These are phyloP conservation scores for Chiua sp. DNA, from an alignment of 1,284 basidiomycete genomes.

Conservation along the genomic window DNA sequence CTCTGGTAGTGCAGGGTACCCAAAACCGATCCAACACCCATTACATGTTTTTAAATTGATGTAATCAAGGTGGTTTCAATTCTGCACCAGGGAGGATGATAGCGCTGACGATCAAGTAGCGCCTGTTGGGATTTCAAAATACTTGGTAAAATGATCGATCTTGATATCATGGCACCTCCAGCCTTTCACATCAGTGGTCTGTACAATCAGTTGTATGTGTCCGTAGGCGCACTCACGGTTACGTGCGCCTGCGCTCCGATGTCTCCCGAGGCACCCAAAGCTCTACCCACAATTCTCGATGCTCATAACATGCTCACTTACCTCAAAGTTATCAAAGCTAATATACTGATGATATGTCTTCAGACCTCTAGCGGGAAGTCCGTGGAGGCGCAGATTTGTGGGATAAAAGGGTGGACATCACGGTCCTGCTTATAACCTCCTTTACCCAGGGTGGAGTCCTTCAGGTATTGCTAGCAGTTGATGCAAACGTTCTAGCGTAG, in stretches of 20 bases:
- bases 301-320: conserved; percentile 13
- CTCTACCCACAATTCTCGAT: conserved; percentile 7
- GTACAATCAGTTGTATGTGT: conserved; percentile 8
- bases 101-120: background rate
- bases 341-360: conserved; percentile 5
- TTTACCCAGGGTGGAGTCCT: no score
- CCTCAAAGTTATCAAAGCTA: conserved; percentile 1
- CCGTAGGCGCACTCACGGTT: background rate
- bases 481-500: background rate
- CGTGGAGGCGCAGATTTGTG: background rate
- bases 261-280: background rate
- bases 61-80: background rate
- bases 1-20: conserved; percentile 18
- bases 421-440: no score
- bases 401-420: no score
- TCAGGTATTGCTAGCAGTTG: no score
- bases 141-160: background rate
- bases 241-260: conserved; percentile 10
- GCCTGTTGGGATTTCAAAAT: background rate
- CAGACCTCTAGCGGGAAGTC: conserved; percentile 7
- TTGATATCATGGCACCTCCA: conserved; percentile 14
- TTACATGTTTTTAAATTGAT: background rate
- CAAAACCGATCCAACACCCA: conserved; percentile 9
- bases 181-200: conserved; percentile 13
- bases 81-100: background rate